Evolutionary conservation across 495 filamentous ascomycete genomes (phyloP).

Genomic region (Immersiella caudata): DNA sequence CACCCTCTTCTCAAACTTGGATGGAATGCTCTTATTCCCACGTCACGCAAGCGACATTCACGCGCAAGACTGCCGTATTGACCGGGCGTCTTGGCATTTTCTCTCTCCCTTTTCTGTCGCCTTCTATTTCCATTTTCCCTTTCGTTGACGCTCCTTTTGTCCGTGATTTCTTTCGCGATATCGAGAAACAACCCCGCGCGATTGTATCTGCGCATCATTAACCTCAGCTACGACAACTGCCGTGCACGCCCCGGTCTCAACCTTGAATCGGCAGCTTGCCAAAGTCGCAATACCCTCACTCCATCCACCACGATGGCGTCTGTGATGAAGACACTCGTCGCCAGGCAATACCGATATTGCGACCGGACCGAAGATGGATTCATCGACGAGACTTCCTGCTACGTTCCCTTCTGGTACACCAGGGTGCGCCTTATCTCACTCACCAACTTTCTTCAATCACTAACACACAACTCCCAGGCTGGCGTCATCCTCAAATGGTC

Average conservation of each 20-base stretch:
- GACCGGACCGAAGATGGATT: constrained; percentile 29
- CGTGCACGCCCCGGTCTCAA: background rate
- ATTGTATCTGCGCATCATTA: too few species aligned
- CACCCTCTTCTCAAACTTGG: constrained; percentile 1
- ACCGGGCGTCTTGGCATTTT: constrained; percentile 20
- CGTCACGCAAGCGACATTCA: background rate
- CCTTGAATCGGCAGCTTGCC: background rate
- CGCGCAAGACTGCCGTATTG: constrained; percentile 7
- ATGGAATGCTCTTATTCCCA: constrained; percentile 1
- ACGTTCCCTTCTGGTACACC: constrained; percentile 52
- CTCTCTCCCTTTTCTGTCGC: background rate
- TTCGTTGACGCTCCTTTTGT: constrained; percentile 13
- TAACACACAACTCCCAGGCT: constrained; percentile 42
- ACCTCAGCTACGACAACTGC: too few species aligned
- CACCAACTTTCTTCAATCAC: background rate
- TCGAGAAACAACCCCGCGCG: background rate
- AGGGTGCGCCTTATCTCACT: constrained; percentile 31
- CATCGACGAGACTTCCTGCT: constrained; percentile 40
- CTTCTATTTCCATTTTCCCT: background rate
- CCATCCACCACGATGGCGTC: constrained; percentile 19
- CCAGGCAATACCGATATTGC: constrained; percentile 27
- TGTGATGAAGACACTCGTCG: constrained; percentile 11
- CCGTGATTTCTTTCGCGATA: background rate
- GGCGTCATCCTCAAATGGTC: constrained; percentile 69
- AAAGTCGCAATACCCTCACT: background rate